Base-by-base conservation (phyloP, 129 eudicot genomes). In the Flaveria bidentis region DNA sequence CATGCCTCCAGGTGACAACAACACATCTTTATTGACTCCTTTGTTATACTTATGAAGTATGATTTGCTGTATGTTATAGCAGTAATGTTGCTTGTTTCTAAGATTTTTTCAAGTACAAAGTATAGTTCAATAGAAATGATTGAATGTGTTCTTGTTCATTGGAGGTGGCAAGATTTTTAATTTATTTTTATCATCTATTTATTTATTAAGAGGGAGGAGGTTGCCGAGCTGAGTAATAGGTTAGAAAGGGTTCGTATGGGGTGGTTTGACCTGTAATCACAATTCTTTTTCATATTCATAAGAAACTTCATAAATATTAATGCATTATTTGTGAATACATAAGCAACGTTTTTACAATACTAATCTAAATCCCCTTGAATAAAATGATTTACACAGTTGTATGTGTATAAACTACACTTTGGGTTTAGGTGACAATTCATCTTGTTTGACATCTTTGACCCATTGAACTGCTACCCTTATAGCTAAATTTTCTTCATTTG, bases 1-100 rank as follows among this genome's bases (percentile, higher is more conserved):
- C 46, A 71, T 84, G 87, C 92, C 94, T 36, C 85, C 85, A 84
- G 93, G 88, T 86, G 74, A 73, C 53, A 26, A 36, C 41, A 46
- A 61, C 45, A 33, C 17, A 45, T 69, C 47, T 67, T 75, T 15
- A 14, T 78, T 71, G 52, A 22, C 64, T 20, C 12, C 5, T 13
- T 71, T 71, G 22, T 46, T 71, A 15, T 25, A 39, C 57, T 60
- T 67, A 56, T 42, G 53, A 36, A 36, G 41, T 36, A 36, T 36
- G 41, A 36, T 5, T 36, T 36, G 41, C 41, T 36, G 41, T 36
- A 5, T 36, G 41, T 36, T 36, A 36, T 36, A 0, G 26, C 71
- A 42, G 2, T 45, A n/a, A 4, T 60, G 44, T 6, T 74, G 57
- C 22, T 60, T 61, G 25, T n/a, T 75, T 65, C 22, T 17, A 36